A percentile compares a stretch with the other conserved stretches of the same genome.
Conservation (phyloP, 2,329 filamentous ascomycete genomes). For the Magnaporthales sp. region DNA sequence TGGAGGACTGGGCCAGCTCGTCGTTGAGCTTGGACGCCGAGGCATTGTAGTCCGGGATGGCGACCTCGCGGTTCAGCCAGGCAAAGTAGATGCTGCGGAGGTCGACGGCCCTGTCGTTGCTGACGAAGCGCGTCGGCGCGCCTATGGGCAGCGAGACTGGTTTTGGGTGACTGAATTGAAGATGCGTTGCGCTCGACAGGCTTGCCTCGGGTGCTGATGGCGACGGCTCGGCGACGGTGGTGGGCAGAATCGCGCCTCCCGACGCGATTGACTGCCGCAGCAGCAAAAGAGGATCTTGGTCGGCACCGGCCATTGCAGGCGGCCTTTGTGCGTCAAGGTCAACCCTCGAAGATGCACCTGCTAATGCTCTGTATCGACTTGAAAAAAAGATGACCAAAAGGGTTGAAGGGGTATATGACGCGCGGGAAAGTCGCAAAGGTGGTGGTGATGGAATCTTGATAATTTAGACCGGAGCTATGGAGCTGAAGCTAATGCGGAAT, state of each 20-base stretch:
- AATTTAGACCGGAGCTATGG: not conserved
- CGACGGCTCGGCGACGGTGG: slow-evolving; percentile 50
- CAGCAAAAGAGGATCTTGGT: slow-evolving; percentile 71
- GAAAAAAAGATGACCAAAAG: not conserved
- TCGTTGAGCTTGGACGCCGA: slow-evolving; percentile 74
- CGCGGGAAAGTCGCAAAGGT: not conserved
- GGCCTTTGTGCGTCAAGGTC: not conserved
- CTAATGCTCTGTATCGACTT: not conserved
- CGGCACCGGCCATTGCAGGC: slow-evolving; percentile 44
- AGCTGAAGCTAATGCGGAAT: not conserved
- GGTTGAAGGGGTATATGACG: not conserved
- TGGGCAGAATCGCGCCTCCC: slow-evolving; percentile 61
- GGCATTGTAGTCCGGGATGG: slow-evolving; percentile 85
- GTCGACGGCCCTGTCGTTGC: slow-evolving; percentile 65
- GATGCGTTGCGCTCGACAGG: slow-evolving; percentile 68
- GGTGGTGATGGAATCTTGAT: not conserved
- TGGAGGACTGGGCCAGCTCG: slow-evolving; percentile 47
- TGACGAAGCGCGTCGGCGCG: slow-evolving; percentile 76
- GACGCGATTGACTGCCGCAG: slow-evolving; percentile 76
- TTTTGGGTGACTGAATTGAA: slow-evolving; percentile 59
- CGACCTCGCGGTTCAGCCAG: slow-evolving; percentile 86
- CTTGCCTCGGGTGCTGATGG: slow-evolving; percentile 48
- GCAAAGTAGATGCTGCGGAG: slow-evolving; percentile 94
- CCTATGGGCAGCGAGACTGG: slow-evolving; percentile 60
- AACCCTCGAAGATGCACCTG: not conserved